These are phyloP conservation scores for Coniochaeta sp. DNA, from an alignment of 2,329 filamentous ascomycete genomes.

Conservation along the genomic window DNA sequence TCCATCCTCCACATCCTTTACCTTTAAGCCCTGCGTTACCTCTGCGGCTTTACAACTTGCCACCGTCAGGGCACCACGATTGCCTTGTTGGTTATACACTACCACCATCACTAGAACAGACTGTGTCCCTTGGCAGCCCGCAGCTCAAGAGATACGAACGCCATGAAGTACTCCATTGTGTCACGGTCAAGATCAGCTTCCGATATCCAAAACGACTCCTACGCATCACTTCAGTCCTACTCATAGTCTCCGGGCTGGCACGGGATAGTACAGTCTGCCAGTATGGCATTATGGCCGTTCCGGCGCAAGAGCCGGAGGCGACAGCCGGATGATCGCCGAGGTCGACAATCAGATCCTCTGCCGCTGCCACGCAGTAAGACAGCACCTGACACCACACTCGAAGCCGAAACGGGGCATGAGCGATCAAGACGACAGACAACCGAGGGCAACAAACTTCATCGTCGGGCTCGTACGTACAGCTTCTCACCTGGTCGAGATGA, in stretches of 20 bases:
- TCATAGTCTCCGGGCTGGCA: neutral
- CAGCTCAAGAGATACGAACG: neutral
- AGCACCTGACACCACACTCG: neutral
- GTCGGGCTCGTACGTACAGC: slow-evolving; percentile 46
- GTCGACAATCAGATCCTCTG: slow-evolving; percentile 9
- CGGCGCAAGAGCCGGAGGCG: slow-evolving; percentile 64
- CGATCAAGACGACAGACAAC: slow-evolving; percentile 32
- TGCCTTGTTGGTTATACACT: neutral
- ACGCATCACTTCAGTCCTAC: neutral
- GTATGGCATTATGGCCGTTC: slow-evolving; percentile 81
- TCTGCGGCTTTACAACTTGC: neutral
- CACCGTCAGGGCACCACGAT: neutral
- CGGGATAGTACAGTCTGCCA: neutral
- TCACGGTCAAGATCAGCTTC: neutral
- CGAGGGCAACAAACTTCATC: slow-evolving; percentile 40
- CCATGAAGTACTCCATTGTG: neutral
- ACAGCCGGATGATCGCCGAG: slow-evolving; percentile 37
- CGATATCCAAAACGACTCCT: neutral
- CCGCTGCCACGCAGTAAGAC: slow-evolving; percentile 27
- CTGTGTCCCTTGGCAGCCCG: neutral
- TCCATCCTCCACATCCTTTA: neutral
- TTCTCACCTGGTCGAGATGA: slow-evolving; percentile 56
- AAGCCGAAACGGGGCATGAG: slow-evolving; percentile 4
- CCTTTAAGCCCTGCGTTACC: neutral
- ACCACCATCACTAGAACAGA: neutral